Percentiles rank a stretch among this genome's conserved stretches.
Evolutionary conservation across 305 asterid species (phyloP).

Genomic region (Euphrasia arctica): DNA sequence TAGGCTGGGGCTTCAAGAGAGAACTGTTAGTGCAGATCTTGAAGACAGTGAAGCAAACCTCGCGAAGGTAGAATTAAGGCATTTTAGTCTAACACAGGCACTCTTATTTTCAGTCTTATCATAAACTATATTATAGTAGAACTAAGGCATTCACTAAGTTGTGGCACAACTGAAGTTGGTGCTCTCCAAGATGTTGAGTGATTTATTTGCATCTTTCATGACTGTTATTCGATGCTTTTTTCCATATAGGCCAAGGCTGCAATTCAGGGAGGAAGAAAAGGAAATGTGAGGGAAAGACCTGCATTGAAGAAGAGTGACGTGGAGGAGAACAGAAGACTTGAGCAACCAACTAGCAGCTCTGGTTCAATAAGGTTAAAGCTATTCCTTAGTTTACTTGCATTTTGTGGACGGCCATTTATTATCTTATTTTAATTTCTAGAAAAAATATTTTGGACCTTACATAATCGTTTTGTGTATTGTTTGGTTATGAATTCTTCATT

Average conservation of each 20-base stretch:
- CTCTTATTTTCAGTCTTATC: neutral
- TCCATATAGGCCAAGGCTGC: conserved; percentile 82
- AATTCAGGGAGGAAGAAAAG: conserved; percentile 77
- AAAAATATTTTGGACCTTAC: conserved; percentile 22
- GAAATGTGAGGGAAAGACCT: conserved; percentile 64
- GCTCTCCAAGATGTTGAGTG: conserved; percentile 18
- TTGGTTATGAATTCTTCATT: conserved; percentile 21
- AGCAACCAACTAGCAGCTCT: conserved; percentile 51
- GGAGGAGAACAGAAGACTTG: conserved; percentile 52
- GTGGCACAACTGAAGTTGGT: conserved; percentile 3
- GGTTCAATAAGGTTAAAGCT: conserved; percentile 57
- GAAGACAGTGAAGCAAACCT: conserved; percentile 88
- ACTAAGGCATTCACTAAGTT: neutral
- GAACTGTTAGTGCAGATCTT: conserved; percentile 61
- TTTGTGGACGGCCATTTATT: conserved; percentile 19
- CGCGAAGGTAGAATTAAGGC: conserved; percentile 54
- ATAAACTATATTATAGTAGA: neutral
- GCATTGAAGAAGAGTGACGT: conserved; percentile 59
- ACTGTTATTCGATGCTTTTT: conserved; percentile 28
- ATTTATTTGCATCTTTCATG: conserved; percentile 3
- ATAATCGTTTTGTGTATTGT: neutral
- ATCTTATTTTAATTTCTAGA: neutral
- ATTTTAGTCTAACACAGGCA: too few relatives aligned
- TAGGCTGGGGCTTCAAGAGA: conserved; percentile 81
- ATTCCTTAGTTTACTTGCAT: conserved; percentile 11